Evolutionary conservation across 768 basidiomycete species (phyloP).

Genomic region (Suillus sp.): DNA sequence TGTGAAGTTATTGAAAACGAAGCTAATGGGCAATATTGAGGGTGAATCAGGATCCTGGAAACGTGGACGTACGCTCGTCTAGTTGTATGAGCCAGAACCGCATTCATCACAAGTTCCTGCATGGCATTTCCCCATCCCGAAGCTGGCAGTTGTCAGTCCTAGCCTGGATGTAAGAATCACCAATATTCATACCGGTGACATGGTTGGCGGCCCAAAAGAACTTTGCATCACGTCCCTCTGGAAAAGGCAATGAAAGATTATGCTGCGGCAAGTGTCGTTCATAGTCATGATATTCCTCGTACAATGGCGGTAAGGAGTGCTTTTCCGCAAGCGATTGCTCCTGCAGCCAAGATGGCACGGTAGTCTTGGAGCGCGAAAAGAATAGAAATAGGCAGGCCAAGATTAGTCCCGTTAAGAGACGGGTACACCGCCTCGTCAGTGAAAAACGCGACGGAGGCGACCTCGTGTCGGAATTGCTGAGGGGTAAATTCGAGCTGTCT

Average conservation of each 20-base stretch:
- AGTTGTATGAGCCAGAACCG: constrained; percentile 48
- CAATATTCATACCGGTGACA: constrained; percentile 36
- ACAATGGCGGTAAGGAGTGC: constrained; percentile 45
- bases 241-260: constrained; percentile 38
- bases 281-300: constrained; percentile 42
- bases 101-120: constrained; percentile 58
- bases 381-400: constrained; percentile 6
- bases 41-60: not conserved
- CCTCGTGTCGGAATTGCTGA: constrained; percentile 18
- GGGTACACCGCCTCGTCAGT: constrained; percentile 14
- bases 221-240: constrained; percentile 42
- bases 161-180: not conserved
- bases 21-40: constrained; percentile 30
- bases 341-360: not conserved
- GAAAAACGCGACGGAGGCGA: not conserved
- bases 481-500: constrained; percentile 20
- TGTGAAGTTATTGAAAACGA: constrained; percentile 62
- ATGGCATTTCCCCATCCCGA: constrained; percentile 65
- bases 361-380: not conserved
- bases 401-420: constrained; percentile 4
- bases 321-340: not conserved
- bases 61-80: constrained; percentile 49
- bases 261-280: constrained; percentile 52
- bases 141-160: constrained; percentile 29
- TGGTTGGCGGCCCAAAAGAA: constrained; percentile 56